These are phyloP conservation scores for Panaeolus papilionaceus DNA, from an alignment of 768 basidiomycete genomes.

Conservation along the genomic window DNA sequence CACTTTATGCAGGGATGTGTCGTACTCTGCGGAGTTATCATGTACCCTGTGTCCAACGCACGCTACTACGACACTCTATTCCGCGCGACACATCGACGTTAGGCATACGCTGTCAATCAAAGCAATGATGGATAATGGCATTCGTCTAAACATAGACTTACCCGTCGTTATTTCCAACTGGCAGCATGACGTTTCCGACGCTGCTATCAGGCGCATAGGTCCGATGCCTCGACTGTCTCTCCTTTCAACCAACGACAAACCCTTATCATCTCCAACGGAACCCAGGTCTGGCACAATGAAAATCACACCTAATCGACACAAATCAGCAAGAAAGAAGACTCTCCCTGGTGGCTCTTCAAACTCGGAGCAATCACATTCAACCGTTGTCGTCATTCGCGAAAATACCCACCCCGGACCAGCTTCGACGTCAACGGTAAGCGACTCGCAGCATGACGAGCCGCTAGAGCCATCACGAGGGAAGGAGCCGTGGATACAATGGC, in stretches of 20 bases:
- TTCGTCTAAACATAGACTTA: not conserved
- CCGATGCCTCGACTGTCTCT: not conserved
- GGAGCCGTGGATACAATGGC: not conserved
- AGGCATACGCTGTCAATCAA: not conserved
- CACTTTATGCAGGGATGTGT: not conserved
- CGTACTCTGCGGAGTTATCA: not conserved
- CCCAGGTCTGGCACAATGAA: not conserved
- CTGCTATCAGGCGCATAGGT: not conserved
- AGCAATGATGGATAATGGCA: not conserved
- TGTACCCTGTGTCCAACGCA: not conserved
- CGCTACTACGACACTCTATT: not conserved
- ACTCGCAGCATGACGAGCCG: not conserved
- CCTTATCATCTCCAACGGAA: not conserved
- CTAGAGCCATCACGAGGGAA: not conserved
- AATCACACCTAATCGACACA: not conserved
- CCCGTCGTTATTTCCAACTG: constrained; percentile 10
- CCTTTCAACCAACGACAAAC: not conserved
- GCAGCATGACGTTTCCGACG: constrained; percentile 1
- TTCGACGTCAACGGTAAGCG: not conserved
- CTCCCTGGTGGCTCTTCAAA: not conserved
- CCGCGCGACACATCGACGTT: not conserved
- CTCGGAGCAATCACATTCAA: not conserved
- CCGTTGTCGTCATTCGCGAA: not conserved
- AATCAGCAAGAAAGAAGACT: not conserved
- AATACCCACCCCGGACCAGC: not conserved